phyloP scores from a whole-genome alignment of 2,329 filamentous ascomycete genomes.

The Aureobasidium leucospermi region DNA sequence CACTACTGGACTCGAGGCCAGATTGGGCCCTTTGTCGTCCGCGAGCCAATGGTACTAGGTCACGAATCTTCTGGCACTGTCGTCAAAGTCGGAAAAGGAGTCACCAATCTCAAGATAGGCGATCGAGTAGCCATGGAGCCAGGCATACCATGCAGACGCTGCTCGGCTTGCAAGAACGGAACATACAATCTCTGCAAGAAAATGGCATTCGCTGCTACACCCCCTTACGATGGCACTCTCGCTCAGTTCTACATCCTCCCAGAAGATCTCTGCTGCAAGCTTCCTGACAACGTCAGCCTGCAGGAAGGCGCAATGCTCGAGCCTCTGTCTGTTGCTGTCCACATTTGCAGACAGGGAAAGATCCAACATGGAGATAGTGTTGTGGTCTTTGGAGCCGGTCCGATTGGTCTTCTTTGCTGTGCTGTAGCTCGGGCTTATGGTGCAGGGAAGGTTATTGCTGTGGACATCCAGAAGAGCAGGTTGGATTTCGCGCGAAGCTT shows the following conservation, averaged over 20 bases:
- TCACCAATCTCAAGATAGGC: no score
- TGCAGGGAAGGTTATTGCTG: slow-evolving; percentile 19
- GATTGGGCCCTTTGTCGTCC: no score
- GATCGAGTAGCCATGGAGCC: slow-evolving; percentile 39
- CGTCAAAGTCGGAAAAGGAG: no score
- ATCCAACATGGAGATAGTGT: no score
- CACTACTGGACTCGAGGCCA: no score
- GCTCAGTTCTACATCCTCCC: slow-evolving; percentile 77
- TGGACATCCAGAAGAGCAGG: slow-evolving; percentile 19
- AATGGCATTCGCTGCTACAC: slow-evolving; percentile 89
- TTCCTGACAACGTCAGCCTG: no score
- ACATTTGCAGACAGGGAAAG: no score
- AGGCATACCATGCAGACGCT: slow-evolving; percentile 53
- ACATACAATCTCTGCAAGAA: slow-evolving; percentile 82
- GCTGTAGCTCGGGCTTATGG: slow-evolving; percentile 22
- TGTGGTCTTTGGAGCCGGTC: neutral
- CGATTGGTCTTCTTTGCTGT: slow-evolving; percentile 23
- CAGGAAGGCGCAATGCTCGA: no score
- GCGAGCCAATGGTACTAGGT: no score
- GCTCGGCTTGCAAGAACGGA: slow-evolving; percentile 62
- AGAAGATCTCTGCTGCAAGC: slow-evolving; percentile 43
- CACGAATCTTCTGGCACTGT: no score
- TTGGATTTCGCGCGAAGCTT: neutral
- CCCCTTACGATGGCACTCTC: slow-evolving; percentile 79
- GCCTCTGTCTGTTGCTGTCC: no score